Evolutionary conservation across 2,329 filamentous ascomycete species (phyloP), one percentile per base, ranked within the genome.

Genomic region (Tympanopsis confertula): DNA sequence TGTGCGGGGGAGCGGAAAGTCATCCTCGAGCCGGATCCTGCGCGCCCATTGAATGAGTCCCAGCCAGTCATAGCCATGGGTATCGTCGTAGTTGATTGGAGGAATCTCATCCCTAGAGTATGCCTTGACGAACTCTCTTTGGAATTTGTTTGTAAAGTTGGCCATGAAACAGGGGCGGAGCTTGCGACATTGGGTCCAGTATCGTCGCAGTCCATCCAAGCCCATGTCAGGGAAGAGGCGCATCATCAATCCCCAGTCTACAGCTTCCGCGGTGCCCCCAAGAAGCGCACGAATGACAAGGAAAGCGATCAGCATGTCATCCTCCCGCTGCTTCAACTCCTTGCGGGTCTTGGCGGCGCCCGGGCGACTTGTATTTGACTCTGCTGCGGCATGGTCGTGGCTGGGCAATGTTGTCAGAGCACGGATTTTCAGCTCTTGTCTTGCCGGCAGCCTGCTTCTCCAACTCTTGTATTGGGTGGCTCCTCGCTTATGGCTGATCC

Each of bases 51-150:
- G 63, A 35, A 87, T 69, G 4, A 88, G 55, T 4, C 53, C 56
- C 7, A 63, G 57, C 82, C 84, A 87, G 49, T 88, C 78, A 41
- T 85, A 86, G 2, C 68, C 66, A 28, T 69, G 54, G 1, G 77
- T 65, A 35, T 81, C 59, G 37, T 82, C 66, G 44, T 73, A 83
- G 51, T 86, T 63, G 15, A 88, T 63, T 2, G 63, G 54, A 2
- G 75, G 68, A 1, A 88, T 45, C 42, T 79, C 67, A 5, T 69
- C 69, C 2, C 63, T 65, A 44, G 78, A 71, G 45, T 86, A 86
- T 0, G 82, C 82, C 35, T 65, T 56, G 4, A 86, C 58, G 46
- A 84, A 85, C 5, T 63, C 66, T 13, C 71, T 62, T 47, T 82
- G 77, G 44, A 89, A 85, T 35, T 74, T 70, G 4, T 66, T 60